Evolutionary conservation across 305 asterid species (phyloP).

Genomic region (Rubia balearica): DNA sequence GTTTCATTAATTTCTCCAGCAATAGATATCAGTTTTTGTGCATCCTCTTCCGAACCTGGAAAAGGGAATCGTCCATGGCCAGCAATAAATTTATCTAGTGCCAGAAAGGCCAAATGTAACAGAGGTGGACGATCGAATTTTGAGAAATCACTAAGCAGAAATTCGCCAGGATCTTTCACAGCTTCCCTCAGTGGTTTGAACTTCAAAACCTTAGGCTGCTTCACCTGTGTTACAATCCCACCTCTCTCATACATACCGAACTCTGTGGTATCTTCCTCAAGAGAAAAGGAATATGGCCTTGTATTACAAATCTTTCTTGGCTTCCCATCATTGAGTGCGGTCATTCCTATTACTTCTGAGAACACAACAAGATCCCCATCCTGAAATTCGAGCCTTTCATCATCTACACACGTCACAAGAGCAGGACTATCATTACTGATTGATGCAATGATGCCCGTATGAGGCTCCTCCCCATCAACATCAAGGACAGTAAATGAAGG

Average conservation of each 20-base stretch:
- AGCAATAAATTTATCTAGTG: constrained; percentile 67
- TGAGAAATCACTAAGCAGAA: constrained; percentile 84
- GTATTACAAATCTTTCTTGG: constrained; percentile 69
- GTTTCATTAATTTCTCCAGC: constrained; percentile 50
- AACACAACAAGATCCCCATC: constrained; percentile 89
- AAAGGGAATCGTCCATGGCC: constrained; percentile 60
- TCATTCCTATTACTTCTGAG: constrained; percentile 89
- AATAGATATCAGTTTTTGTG: constrained; percentile 61
- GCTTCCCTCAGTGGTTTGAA: constrained; percentile 83
- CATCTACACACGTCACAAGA: constrained; percentile 83
- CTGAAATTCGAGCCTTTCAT: constrained; percentile 93
- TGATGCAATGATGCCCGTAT: constrained; percentile 87
- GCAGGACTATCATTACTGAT: constrained; percentile 84
- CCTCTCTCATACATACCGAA: constrained; percentile 68
- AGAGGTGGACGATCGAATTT: constrained; percentile 88
- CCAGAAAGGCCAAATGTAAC: constrained; percentile 85
- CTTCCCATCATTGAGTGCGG: constrained; percentile 87
- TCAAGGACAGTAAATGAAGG: constrained; percentile 82
- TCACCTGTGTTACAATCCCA: constrained; percentile 87
- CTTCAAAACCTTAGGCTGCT: constrained; percentile 79
- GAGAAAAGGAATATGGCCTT: constrained; percentile 71
- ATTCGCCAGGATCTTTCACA: constrained; percentile 75
- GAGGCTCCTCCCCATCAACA: constrained; percentile 96
- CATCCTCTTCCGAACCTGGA: constrained; percentile 91
- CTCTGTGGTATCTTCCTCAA: constrained; percentile 78